phyloP scores from a whole-genome alignment of 208 protist genomes.

The Trypanosoma boissoni region DNA sequence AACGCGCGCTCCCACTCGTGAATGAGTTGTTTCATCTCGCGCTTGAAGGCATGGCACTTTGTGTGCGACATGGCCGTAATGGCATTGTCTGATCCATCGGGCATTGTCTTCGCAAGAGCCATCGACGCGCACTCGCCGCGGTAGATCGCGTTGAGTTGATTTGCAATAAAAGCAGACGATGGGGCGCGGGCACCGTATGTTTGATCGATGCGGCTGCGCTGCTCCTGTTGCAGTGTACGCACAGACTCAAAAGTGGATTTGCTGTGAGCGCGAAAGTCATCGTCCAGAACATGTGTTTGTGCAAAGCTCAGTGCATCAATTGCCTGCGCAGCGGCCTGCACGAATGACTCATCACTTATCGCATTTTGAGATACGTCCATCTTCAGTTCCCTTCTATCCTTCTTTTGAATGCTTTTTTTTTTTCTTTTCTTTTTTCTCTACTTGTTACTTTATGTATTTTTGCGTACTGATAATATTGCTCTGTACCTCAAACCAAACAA shows the following conservation, averaged over 20 bases:
- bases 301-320: conserved; percentile 74
- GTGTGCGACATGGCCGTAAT: conserved; percentile 49
- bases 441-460: too few relatives aligned
- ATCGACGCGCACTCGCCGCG: conserved; percentile 69
- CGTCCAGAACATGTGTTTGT: conserved; percentile 72
- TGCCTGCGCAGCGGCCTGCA: conserved; percentile 34
- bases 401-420: too few relatives aligned
- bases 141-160: conserved; percentile 64
- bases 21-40: conserved; percentile 86
- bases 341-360: conserved; percentile 25
- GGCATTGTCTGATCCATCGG: conserved; percentile 28
- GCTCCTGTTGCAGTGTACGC: conserved; percentile 66
- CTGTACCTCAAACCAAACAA: too few relatives aligned
- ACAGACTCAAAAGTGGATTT: conserved; percentile 62
- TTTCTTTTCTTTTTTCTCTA: too few relatives aligned
- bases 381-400: too few relatives aligned
- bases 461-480: too few relatives aligned
- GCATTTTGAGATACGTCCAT: too few relatives aligned
- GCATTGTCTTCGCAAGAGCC: conserved; percentile 48
- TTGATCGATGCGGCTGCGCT: conserved; percentile 70
- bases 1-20: conserved; percentile 85
- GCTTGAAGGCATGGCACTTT: conserved; percentile 75
- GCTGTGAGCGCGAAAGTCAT: conserved; percentile 71
- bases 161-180: conserved; percentile 55
- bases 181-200: conserved; percentile 51